These are phyloP conservation scores for Eucalyptus polyanthemos DNA, from an alignment of 345 rosid genomes.

Conservation along the genomic window DNA sequence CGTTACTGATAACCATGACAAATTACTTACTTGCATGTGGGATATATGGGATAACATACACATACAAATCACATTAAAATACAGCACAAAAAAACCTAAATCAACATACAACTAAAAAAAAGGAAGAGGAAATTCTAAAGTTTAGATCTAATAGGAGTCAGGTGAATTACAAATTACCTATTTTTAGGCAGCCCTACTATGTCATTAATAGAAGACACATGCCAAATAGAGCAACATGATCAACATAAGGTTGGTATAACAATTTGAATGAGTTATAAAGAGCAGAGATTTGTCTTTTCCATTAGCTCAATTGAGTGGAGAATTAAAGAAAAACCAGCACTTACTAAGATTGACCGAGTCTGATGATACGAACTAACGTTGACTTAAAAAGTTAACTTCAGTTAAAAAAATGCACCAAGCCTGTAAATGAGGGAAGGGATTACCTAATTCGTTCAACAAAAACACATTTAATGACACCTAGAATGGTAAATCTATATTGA, in stretches of 20 bases:
- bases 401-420: not conserved
- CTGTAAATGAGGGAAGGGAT: not conserved
- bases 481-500: not conserved
- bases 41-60: not conserved
- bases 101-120: not conserved
- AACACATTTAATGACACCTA: not conserved
- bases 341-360: not conserved
- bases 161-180: not conserved
- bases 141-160: not conserved
- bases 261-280: not conserved
- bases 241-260: not conserved
- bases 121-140: not conserved
- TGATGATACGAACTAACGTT: not conserved
- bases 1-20: not conserved
- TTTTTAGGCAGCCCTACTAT: not conserved
- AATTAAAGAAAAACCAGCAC: not conserved
- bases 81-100: not conserved
- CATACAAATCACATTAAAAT: not conserved
- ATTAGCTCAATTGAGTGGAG: not conserved
- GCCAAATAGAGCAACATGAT: not conserved
- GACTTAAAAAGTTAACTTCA: not conserved
- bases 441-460: not conserved
- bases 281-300: not conserved
- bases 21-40: not conserved
- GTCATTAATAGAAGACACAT: not conserved